A percentile compares a stretch with the other conserved stretches of the same genome.
Evolutionary conservation across 2,329 filamentous ascomycete species (phyloP).

Genomic region (Chaetomium globosum): DNA sequence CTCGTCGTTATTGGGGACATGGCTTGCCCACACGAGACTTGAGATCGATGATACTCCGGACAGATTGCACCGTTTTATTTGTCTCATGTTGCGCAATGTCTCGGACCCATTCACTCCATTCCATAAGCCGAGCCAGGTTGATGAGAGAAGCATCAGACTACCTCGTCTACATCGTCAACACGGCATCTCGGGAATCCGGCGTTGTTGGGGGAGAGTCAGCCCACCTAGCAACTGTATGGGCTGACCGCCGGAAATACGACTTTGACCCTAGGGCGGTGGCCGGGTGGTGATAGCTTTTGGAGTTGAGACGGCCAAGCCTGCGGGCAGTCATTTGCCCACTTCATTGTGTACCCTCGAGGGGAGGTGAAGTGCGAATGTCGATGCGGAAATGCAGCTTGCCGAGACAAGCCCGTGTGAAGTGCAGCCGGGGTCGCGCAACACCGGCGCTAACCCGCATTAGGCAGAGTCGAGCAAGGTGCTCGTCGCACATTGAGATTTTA

Average conservation of each 20-base stretch:
- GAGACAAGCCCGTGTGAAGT: constrained; percentile 15
- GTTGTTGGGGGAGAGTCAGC: constrained; percentile 5
- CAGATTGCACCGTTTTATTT: background rate
- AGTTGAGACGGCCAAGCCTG: constrained; percentile 1
- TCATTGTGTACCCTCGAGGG: background rate
- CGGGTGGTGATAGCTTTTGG: constrained; percentile 19
- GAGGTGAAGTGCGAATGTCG: constrained; percentile 16
- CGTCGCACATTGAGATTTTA: constrained; percentile 14
- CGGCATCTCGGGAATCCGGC: background rate
- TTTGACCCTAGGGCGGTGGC: background rate
- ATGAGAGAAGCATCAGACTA: background rate
- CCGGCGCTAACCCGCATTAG: constrained; percentile 19
- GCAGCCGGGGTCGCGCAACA: constrained; percentile 13
- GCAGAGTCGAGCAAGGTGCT: background rate
- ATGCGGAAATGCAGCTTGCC: constrained; percentile 23
- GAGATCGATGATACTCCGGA: background rate
- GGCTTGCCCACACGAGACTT: background rate
- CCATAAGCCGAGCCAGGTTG: background rate
- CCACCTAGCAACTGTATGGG: background rate
- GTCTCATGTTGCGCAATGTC: background rate
- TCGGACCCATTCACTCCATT: background rate
- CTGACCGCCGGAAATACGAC: background rate
- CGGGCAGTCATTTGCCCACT: constrained; percentile 5
- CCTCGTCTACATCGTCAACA: background rate
- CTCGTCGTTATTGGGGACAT: background rate